Evolutionary conservation across 805 yeast species (phyloP), one percentile per base, ranked within the genome.

Genomic region (Candida sakaeoensis): DNA sequence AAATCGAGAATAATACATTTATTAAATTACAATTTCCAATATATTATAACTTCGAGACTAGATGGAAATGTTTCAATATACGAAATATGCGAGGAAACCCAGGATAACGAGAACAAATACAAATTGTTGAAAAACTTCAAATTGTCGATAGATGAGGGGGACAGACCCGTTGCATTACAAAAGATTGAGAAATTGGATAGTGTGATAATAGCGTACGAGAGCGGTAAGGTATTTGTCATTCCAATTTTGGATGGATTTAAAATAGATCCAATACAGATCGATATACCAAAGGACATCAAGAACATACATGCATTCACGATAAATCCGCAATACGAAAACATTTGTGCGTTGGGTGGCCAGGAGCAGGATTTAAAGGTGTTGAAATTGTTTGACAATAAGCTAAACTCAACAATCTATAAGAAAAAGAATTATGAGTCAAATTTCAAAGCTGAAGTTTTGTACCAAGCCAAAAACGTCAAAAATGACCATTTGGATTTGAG

Each of bases 281-380:
- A 57, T 18, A 49, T 80, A 7, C 54, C 58, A 12, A 25, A 23
- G 5, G 44, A 49, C 24, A 63, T 60, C 29, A 79, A 72, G 3
- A 77, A 80, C 5, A 56, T 82, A 29, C 62, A 70, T 41, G 58
- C 79, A 26, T 75, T 74, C 53, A 56, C 60, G 9, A 57, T 62
- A 23, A 78, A 78, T 50, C 81, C 80, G 3, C 52, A 57, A 12
- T 70, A 66, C 15, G 56, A 58, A 6, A 75, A 77, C 16, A 57
- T 80, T 2, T 78, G 85, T 59, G 95, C 93, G 1, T 77, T 68
- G 52, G 97, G 97, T 25, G 99, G 98, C 21, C 78, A 86, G 53
- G 95, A 89, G 50, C 79, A 79, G 43, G 90, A 86, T 55, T 62
- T 85, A 4, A 75, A 75, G 37, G 61, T 82, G 15, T 57, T 75